Percentiles rank a stretch among this genome's conserved stretches.
Evolutionary conservation across 257 asterid genomes (phyloP).

Genomic region (Lycium ferocissimum): DNA sequence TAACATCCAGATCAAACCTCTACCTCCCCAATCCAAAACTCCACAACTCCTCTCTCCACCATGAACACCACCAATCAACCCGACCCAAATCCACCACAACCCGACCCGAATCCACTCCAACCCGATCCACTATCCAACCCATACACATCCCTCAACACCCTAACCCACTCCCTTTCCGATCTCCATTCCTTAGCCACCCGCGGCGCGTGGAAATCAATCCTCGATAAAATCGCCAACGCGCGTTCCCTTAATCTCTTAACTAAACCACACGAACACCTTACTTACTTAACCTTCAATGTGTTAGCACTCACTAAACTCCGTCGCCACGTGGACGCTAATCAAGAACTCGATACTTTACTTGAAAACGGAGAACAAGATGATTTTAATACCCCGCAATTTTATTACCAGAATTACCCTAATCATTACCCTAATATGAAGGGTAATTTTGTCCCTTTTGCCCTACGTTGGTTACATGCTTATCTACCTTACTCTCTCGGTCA

Average conservation of each 20-base stretch:
- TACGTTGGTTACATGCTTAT: conserved; percentile 87
- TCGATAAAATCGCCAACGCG: conserved; percentile 87
- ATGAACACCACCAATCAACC: conserved; percentile 31
- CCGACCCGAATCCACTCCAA: conserved; percentile 12
- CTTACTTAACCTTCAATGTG: conserved; percentile 84
- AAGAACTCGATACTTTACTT: conserved; percentile 67
- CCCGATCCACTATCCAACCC: conserved; percentile 65
- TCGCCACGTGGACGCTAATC: conserved; percentile 80
- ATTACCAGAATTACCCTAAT: conserved; percentile 67
- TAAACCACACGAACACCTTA: conserved; percentile 87
- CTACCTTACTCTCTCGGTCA: conserved; percentile 78
- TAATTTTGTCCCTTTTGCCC: conserved; percentile 90
- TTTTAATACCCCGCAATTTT: conserved; percentile 61
- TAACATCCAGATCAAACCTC: background rate
- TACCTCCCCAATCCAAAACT: background rate
- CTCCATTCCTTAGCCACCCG: conserved; percentile 92
- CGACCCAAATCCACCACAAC: conserved; percentile 29
- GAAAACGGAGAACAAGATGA: conserved; percentile 46
- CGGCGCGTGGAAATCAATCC: conserved; percentile 91
- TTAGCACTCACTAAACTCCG: conserved; percentile 87
- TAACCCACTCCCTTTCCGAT: conserved; percentile 74
- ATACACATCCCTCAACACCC: conserved; percentile 67
- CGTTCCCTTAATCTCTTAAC: conserved; percentile 80
- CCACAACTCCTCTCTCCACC: background rate
- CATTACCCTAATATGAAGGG: conserved; percentile 74